Evolutionary conservation across 75 land plant species (phyloP).

Genomic region (Pinus albicaulis): DNA sequence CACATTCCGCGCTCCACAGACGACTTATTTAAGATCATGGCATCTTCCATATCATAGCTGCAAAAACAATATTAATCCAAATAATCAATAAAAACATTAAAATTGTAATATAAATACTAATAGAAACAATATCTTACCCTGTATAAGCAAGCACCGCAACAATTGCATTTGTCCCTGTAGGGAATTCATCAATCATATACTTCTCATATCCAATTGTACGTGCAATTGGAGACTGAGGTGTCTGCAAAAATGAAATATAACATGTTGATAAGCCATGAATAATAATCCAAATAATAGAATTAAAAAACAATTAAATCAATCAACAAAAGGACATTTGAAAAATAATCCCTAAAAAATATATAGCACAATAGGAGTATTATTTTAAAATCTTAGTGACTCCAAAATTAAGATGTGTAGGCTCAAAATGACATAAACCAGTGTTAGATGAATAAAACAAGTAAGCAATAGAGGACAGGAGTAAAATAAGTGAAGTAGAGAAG

Average conservation of each 20-base stretch:
- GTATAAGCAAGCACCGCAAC: conserved; percentile 98
- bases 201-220: conserved; percentile 68
- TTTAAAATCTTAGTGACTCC: not conserved
- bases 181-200: conserved; percentile 88
- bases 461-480: not conserved
- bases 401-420: not conserved
- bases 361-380: not conserved
- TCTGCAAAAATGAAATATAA: conserved; percentile 37
- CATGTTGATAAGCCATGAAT: not conserved
- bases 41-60: conserved; percentile 99
- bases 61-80: not conserved
- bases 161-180: conserved; percentile 98
- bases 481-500: not conserved
- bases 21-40: conserved; percentile 98
- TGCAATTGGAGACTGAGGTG: conserved; percentile 94
- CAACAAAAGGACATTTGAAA: not conserved
- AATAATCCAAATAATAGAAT: not conserved
- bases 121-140: conserved; percentile 49
- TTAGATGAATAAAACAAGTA: not conserved
- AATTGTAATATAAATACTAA: conserved; percentile 2
- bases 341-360: not conserved
- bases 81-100: not conserved
- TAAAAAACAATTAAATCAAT: not conserved
- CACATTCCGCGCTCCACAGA: conserved; percentile 93
- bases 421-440: not conserved